Percentiles rank a stretch among this genome's conserved stretches.
phyloP scores from a whole-genome alignment of 2,329 filamentous ascomycete species.

The Lanzia echinophila region DNA sequence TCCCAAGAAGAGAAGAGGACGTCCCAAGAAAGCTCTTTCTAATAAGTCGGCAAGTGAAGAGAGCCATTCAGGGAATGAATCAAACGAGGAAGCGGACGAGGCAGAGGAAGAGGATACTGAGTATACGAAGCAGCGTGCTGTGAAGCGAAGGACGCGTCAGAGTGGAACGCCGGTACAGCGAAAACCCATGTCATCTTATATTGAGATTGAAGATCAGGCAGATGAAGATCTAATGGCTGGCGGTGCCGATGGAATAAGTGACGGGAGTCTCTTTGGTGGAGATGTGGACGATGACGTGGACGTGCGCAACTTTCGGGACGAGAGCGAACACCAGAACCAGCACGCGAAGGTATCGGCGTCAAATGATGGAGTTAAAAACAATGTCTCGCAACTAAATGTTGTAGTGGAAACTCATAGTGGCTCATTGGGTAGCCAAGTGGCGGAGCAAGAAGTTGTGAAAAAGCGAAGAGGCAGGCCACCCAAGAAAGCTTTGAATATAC shows the following conservation, averaged over 20 bases:
- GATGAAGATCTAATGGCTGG: not conserved
- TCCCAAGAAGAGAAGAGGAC: not conserved
- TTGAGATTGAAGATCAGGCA: not conserved
- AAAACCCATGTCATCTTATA: not conserved
- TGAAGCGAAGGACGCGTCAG: not conserved
- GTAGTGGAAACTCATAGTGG: not conserved
- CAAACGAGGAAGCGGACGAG: not conserved
- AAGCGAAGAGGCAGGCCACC: conserved; percentile 22
- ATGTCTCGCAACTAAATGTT: not conserved
- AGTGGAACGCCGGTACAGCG: not conserved
- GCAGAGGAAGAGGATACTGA: not conserved
- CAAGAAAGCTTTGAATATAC: conserved; percentile 16
- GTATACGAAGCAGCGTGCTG: not conserved
- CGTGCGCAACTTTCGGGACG: too few species aligned
- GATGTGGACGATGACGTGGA: not conserved
- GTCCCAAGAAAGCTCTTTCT: too few species aligned
- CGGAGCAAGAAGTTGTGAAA: conserved; percentile 7
- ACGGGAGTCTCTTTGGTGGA: conserved; percentile 4
- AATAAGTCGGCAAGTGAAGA: too few species aligned
- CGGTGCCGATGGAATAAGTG: not conserved
- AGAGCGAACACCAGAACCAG: too few species aligned
- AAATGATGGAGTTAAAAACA: too few species aligned
- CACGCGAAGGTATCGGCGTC: too few species aligned
- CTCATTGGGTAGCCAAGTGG: not conserved
- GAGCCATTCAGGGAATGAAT: too few species aligned